Percentiles rank a stretch among this genome's conserved stretches.
These are phyloP conservation scores for Puccinia sorghi DNA, from an alignment of 1,284 basidiomycete genomes.

Conservation along the genomic window DNA sequence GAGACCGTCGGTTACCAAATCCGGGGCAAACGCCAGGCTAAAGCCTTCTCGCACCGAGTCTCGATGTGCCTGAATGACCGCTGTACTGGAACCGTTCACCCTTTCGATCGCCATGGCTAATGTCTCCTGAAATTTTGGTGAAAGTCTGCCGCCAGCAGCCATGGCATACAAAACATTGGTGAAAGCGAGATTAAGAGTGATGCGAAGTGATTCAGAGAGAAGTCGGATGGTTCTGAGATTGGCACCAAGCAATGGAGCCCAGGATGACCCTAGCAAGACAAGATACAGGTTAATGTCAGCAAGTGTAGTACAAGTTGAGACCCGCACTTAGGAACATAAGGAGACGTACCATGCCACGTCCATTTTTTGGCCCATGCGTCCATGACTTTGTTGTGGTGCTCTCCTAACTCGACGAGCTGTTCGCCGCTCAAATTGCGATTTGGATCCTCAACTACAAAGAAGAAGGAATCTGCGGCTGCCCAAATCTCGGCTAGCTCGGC, in stretches of 20 bases:
- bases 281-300: neutral
- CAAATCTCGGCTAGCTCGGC: constrained; percentile 43
- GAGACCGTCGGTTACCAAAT: constrained; percentile 44
- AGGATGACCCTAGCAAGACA: constrained; percentile 24
- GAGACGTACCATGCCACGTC: constrained; percentile 47
- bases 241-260: constrained; percentile 41
- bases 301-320: too few species aligned
- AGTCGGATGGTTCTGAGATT: constrained; percentile 33
- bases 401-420: constrained; percentile 31
- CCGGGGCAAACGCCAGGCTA: constrained; percentile 45
- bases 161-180: constrained; percentile 41
- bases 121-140: constrained; percentile 30
- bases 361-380: constrained; percentile 48
- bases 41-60: constrained; percentile 48
- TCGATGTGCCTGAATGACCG: constrained; percentile 47
- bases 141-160: neutral
- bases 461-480: constrained; percentile 25
- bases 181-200: constrained; percentile 43
- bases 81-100: constrained; percentile 45
- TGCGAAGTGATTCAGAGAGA: constrained; percentile 42
- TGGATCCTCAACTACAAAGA: constrained; percentile 25
- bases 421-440: constrained; percentile 24
- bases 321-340: neutral
- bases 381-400: constrained; percentile 38
- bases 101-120: constrained; percentile 43